Conservation (phyloP, 177 flowering plant genomes). For the Tripterygium wilfordii region DNA sequence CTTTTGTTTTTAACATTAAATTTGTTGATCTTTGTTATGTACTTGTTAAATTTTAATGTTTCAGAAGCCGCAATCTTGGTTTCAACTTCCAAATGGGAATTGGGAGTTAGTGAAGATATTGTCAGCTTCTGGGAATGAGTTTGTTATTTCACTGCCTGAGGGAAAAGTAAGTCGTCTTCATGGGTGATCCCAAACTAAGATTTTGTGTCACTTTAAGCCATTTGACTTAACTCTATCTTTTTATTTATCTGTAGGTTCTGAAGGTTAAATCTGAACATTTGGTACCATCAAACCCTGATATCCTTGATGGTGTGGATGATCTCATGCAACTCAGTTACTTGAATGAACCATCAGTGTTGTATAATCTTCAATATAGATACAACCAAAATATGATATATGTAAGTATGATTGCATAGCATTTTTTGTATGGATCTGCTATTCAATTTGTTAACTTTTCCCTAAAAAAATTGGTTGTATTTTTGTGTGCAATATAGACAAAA, state of each 20-base stretch:
- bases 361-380: constrained; percentile 90
- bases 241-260: constrained; percentile 42
- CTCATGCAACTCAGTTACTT: constrained; percentile 98
- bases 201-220: background rate
- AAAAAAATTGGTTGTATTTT: constrained; percentile 8
- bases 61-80: constrained; percentile 91
- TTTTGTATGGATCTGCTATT: background rate
- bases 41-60: constrained; percentile 31
- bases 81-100: constrained; percentile 75
- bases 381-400: constrained; percentile 83
- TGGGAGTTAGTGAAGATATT: constrained; percentile 83
- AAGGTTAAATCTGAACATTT: constrained; percentile 59
- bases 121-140: constrained; percentile 60
- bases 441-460: constrained; percentile 2
- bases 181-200: background rate
- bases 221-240: constrained; percentile 1
- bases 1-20: constrained; percentile 7
- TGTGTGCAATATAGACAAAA: constrained; percentile 63
- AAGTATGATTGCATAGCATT: constrained; percentile 23
- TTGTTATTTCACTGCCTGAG: constrained; percentile 55
- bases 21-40: constrained; percentile 15
- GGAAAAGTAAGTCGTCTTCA: constrained; percentile 52
- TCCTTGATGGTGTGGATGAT: constrained; percentile 97
- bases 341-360: constrained; percentile 92
- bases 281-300: constrained; percentile 90